Percentiles rank a stretch among this genome's conserved stretches.
Evolutionary conservation across 208 protist genomes (phyloP).

Genomic region (Herpetomonas samuelpessoai): DNA sequence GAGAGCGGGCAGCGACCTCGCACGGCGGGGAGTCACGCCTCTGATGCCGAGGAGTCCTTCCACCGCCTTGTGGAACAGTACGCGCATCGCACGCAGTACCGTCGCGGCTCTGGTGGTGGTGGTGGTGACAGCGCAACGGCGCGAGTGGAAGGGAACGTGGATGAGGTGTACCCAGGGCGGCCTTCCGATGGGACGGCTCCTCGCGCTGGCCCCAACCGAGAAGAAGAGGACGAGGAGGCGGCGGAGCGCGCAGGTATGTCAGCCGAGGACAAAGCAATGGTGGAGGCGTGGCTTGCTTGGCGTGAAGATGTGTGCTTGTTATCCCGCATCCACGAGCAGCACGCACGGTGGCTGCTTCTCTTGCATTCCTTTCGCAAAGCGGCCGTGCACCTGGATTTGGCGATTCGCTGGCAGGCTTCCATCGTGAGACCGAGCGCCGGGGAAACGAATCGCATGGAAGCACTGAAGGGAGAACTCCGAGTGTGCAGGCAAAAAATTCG

Average conservation of each 20-base stretch:
- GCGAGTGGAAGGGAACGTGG: no score
- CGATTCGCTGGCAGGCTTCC: constrained; percentile 55
- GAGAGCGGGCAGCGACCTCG: not conserved
- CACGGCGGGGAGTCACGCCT: not conserved
- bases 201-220: no score
- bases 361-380: constrained; percentile 32
- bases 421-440: constrained; percentile 27
- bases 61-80: constrained; percentile 3
- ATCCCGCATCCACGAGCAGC: constrained; percentile 44
- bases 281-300: constrained; percentile 44
- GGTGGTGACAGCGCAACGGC: no score
- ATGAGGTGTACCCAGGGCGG: no score
- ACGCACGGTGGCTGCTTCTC: constrained; percentile 55
- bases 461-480: constrained; percentile 33
- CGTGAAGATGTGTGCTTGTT: constrained; percentile 65
- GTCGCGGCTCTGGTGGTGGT: no score
- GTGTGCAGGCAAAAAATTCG: constrained; percentile 26
- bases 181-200: no score
- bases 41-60: not conserved
- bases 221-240: not conserved
- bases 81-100: not conserved
- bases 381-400: constrained; percentile 48
- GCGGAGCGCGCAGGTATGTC: not conserved
- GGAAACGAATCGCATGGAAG: constrained; percentile 34
- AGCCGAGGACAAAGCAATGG: constrained; percentile 9